Evolutionary conservation across 2,329 filamentous ascomycete genomes (phyloP), one percentile per base, ranked within the genome.

Genomic region (Penicillium sclerotiorum): DNA sequence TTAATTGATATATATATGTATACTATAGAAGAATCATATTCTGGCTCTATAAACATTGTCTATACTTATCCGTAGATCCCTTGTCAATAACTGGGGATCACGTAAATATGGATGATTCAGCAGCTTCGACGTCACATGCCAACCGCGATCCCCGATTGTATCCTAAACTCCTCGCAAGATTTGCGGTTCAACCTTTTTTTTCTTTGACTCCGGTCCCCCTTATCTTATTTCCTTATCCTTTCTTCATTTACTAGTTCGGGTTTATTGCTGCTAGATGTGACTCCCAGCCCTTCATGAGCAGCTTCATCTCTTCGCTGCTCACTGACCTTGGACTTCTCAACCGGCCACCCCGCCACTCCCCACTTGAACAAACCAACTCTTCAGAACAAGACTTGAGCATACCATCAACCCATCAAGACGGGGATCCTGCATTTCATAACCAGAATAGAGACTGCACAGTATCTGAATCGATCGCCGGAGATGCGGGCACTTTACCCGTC

Each of bases 241-340:
- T 39, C n/a, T 49, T 45, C 15, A 11, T 20, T 7, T 28, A 8
- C n/a, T 21, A 18, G 23, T 9, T 17, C n/a, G 8, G 27, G 11
- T 15, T 28, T 20, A 17, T 20, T 33, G 18, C 18, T 23, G 18
- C 18, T 52, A 45, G 55, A 58, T 62, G 53, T 53, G 39, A 57
- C 53, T 52, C 42, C 25, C 45, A 53, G 57, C 57, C 59, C 61
- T 67, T 61, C 67, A 78, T 77, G 74, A 76, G 68, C 63, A 68
- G 69, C 59, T 72, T 73, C 42, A 65, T 76, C 44, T 66, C 66
- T 23, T 74, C 74, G 33, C 68, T 73, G 49, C 60, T 77, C 40
- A 70, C 73, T 51, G 73, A 76, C 58, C 68, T 72, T 41, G 69
- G 73, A 55, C 60, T 75, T 55, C 72, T 72, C 68, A 69, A 53